Conservation (phyloP, 768 basidiomycete species). For the Mrakia blollopis region DNA sequence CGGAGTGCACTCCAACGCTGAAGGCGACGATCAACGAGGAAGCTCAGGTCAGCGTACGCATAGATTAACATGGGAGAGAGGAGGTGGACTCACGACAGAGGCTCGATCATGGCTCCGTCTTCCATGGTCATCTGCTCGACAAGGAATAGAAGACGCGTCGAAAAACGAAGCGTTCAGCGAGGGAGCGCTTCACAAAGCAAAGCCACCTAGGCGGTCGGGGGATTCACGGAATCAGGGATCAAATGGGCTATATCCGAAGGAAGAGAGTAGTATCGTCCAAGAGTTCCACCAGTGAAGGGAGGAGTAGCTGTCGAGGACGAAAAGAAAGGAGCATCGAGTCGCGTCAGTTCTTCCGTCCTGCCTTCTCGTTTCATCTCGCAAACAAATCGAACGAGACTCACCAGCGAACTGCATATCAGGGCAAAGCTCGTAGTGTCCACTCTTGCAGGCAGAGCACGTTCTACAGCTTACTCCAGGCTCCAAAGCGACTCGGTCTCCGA, state of each 20-base stretch:
- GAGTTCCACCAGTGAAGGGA: constrained; percentile 77
- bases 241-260: constrained; percentile 65
- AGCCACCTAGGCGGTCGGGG: no score
- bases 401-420: neutral
- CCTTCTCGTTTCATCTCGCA: neutral
- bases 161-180: neutral
- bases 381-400: neutral
- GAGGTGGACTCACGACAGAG: constrained; percentile 53
- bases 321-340: constrained; percentile 48
- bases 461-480: constrained; percentile 86
- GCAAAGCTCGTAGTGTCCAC: constrained; percentile 71
- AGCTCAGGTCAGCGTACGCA: no score
- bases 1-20: constrained; percentile 76
- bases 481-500: constrained; percentile 82
- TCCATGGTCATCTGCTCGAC: constrained; percentile 53
- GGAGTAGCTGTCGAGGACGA: constrained; percentile 88
- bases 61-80: no score
- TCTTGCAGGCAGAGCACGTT: constrained; percentile 75
- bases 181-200: neutral
- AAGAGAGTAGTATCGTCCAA: constrained; percentile 65
- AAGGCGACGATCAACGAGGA: no score
- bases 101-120: constrained; percentile 97
- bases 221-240: constrained; percentile 18
- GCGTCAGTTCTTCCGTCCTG: neutral
- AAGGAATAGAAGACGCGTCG: neutral